Evolutionary conservation across 306 rosid species (phyloP).

Genomic region (Senna siamea): DNA sequence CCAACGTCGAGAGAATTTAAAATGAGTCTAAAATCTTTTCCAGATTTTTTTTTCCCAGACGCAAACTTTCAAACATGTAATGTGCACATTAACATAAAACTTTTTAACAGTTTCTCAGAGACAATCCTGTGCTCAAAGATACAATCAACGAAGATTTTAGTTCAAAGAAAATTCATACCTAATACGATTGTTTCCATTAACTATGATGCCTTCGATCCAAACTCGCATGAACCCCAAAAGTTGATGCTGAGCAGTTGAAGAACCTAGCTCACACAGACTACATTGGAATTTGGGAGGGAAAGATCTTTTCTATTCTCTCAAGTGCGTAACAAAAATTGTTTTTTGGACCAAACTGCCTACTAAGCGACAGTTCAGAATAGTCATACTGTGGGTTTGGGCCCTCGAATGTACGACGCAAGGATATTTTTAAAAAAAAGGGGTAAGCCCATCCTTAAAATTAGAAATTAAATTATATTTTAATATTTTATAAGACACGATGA

Average conservation of each 20-base stretch:
- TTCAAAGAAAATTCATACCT: conserved; percentile 18
- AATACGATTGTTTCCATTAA: neutral
- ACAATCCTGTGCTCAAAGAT: neutral
- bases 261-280: neutral
- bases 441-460: too few species aligned
- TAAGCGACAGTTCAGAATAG: neutral
- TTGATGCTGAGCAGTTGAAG: conserved; percentile 17
- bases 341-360: too few species aligned
- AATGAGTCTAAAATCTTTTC: conserved; percentile 10
- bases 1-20: conserved; percentile 19
- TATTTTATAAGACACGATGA: too few species aligned
- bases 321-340: too few species aligned
- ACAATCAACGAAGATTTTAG: neutral
- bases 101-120: neutral
- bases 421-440: too few species aligned
- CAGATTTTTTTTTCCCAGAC: neutral
- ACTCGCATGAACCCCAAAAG: neutral
- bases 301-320: neutral
- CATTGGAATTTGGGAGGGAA: neutral
- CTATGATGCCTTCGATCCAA: neutral
- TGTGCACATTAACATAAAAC: neutral
- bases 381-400: neutral
- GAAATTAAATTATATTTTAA: too few species aligned
- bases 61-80: conserved; percentile 12
- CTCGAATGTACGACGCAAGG: too few species aligned